A percentile compares a stretch with the other conserved stretches of the same genome.
Conservation (phyloP, 441 rosid genomes). For the Cnidoscolus chayamansa region DNA sequence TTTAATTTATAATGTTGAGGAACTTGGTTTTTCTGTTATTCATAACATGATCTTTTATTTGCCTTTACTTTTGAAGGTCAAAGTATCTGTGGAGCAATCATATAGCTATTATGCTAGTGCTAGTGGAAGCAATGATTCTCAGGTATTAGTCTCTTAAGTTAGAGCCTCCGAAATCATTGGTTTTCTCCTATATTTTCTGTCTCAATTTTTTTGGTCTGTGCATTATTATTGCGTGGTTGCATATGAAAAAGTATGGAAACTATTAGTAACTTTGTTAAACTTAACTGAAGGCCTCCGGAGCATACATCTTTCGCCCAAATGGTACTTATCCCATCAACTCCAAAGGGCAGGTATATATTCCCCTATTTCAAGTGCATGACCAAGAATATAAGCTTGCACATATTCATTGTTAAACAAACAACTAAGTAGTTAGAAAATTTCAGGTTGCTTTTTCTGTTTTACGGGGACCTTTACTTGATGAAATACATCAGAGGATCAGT, state of each 20-base stretch:
- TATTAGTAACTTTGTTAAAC: slow-evolving; percentile 11
- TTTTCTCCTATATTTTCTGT: slow-evolving; percentile 6
- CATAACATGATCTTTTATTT: background rate
- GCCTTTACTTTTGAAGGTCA: slow-evolving; percentile 44
- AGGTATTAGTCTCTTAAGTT: slow-evolving; percentile 35
- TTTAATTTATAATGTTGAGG: background rate
- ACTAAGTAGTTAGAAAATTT: slow-evolving; percentile 24
- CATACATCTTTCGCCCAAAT: slow-evolving; percentile 95
- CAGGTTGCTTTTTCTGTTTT: slow-evolving; percentile 69
- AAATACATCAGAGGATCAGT: slow-evolving; percentile 76
- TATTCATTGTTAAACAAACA: slow-evolving; percentile 8
- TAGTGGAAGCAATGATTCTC: slow-evolving; percentile 51
- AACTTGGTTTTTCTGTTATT: background rate
- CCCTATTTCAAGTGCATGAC: slow-evolving; percentile 34
- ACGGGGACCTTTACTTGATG: slow-evolving; percentile 75
- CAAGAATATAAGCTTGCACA: slow-evolving; percentile 12
- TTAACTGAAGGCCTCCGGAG: slow-evolving; percentile 67
- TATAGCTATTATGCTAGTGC: slow-evolving; percentile 68
- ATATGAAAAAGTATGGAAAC: slow-evolving; percentile 4
- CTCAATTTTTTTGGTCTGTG: background rate
- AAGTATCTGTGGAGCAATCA: slow-evolving; percentile 56
- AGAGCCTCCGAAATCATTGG: background rate
- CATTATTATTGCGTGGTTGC: slow-evolving; percentile 19
- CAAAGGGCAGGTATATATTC: slow-evolving; percentile 43
- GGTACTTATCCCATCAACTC: slow-evolving; percentile 60